phyloP scores from a whole-genome alignment of 768 basidiomycete genomes.

The Serendipita indica region DNA sequence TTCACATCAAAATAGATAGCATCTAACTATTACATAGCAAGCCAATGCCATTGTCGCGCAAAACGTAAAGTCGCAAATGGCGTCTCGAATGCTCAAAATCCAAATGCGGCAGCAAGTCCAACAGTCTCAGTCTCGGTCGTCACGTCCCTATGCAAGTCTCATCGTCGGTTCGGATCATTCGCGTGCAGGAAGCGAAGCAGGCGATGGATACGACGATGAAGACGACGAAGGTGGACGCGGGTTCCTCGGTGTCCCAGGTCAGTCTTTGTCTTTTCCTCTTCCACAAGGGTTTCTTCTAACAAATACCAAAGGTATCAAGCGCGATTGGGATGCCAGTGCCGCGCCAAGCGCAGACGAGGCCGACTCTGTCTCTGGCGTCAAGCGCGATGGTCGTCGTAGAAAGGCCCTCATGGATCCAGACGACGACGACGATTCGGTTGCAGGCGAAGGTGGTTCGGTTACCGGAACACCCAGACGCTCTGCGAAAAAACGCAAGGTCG shows the following conservation, averaged over 20 bases:
- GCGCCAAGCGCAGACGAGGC: not conserved
- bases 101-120: constrained; percentile 5
- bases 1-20: not conserved
- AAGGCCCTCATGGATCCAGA: not conserved
- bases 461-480: not conserved
- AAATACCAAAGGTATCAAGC: not conserved
- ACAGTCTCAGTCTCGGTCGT: not conserved
- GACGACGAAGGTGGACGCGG: not conserved
- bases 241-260: not conserved
- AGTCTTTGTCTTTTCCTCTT: not conserved
- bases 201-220: not conserved
- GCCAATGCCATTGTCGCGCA: constrained; percentile 47
- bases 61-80: not conserved
- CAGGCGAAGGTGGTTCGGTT: not conserved
- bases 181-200: not conserved
- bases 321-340: not conserved
- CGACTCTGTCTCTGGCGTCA: not conserved
- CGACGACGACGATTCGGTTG: not conserved
- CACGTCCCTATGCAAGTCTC: constrained; percentile 7
- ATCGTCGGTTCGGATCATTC: not conserved
- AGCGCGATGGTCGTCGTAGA: not conserved
- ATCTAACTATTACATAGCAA: constrained; percentile 32
- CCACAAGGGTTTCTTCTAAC: not conserved
- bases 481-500: not conserved
- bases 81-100: not conserved